Conservation (phyloP, 1,139 yeast species). For the Scheffersomyces parashehatae region DNA sequence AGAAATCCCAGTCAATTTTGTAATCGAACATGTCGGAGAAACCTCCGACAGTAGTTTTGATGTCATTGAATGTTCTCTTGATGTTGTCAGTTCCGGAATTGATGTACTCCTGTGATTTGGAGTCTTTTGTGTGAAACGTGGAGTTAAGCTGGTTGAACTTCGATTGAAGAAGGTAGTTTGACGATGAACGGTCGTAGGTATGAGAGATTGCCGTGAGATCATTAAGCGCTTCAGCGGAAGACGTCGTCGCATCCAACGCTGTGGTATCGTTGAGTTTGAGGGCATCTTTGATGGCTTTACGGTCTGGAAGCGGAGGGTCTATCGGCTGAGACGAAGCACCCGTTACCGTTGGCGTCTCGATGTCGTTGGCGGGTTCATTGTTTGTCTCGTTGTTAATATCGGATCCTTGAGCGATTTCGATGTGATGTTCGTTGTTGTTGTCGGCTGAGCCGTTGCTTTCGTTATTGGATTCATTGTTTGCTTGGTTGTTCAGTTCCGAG, state of each 20-base stretch:
- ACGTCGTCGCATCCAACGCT: conserved; percentile 14
- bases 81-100: conserved; percentile 61
- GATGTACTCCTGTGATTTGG: conserved; percentile 47
- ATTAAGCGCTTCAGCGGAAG: conserved; percentile 1
- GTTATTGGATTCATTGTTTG: neutral
- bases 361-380: conserved; percentile 4
- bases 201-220: too few species aligned
- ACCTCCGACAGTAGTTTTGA: conserved; percentile 49
- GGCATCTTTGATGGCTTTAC: neutral
- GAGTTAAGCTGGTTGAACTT: conserved; percentile 32
- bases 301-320: neutral
- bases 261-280: neutral
- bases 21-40: conserved; percentile 39
- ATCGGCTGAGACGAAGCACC: neutral
- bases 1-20: conserved; percentile 76
- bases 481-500: conserved; percentile 1
- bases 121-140: conserved; percentile 31
- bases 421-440: conserved; percentile 15
- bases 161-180: conserved; percentile 39
- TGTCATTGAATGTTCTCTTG: conserved; percentile 60
- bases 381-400: conserved; percentile 1
- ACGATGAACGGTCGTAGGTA: conserved; percentile 22
- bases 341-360: neutral
- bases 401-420: conserved; percentile 10
- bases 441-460: conserved; percentile 3